Percentiles rank a stretch among this genome's conserved stretches.
These are phyloP conservation scores for Ustilago esculenta DNA, from an alignment of 1,284 basidiomycete genomes.

Conservation along the genomic window DNA sequence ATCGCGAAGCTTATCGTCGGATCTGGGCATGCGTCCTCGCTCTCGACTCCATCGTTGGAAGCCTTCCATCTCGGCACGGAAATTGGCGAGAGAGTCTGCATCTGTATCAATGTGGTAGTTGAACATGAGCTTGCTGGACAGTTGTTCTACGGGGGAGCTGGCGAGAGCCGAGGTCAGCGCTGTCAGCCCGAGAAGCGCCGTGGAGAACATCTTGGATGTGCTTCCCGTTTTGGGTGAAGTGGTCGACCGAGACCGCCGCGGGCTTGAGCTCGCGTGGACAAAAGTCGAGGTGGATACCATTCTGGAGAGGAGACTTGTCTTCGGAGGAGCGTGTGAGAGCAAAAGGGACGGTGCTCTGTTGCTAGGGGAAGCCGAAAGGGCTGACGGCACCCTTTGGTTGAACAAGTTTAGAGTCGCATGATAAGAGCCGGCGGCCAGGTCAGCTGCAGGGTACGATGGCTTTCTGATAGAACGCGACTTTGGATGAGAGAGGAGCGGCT, in stretches of 20 bases:
- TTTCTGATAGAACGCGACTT: too few relatives aligned
- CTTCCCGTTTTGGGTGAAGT: too few relatives aligned
- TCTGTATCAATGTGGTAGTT: slow-evolving; percentile 35
- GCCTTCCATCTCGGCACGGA: slow-evolving; percentile 42
- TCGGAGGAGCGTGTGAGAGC: too few relatives aligned
- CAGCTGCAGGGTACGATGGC: too few relatives aligned
- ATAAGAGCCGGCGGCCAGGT: too few relatives aligned
- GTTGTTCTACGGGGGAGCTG: slow-evolving; percentile 24
- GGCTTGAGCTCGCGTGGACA: not conserved
- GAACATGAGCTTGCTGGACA: slow-evolving; percentile 36
- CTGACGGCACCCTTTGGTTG: not conserved
- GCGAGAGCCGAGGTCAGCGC: slow-evolving; percentile 10
- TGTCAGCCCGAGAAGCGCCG: slow-evolving; percentile 10
- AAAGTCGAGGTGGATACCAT: not conserved
- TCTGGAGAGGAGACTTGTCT: not conserved
- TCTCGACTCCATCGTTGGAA: slow-evolving; percentile 42
- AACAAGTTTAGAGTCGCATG: not conserved
- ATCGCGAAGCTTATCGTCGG: slow-evolving; percentile 66
- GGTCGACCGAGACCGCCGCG: too few relatives aligned
- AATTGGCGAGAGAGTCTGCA: slow-evolving; percentile 30
- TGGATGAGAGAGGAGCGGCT: too few relatives aligned
- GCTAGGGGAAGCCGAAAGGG: not conserved
- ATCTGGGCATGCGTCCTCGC: slow-evolving; percentile 52
- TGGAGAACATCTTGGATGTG: not conserved
- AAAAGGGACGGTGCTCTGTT: not conserved